Percentiles rank a stretch among this genome's conserved stretches.
Conservation (phyloP, 768 basidiomycete species). For the Auricularia sp. region DNA sequence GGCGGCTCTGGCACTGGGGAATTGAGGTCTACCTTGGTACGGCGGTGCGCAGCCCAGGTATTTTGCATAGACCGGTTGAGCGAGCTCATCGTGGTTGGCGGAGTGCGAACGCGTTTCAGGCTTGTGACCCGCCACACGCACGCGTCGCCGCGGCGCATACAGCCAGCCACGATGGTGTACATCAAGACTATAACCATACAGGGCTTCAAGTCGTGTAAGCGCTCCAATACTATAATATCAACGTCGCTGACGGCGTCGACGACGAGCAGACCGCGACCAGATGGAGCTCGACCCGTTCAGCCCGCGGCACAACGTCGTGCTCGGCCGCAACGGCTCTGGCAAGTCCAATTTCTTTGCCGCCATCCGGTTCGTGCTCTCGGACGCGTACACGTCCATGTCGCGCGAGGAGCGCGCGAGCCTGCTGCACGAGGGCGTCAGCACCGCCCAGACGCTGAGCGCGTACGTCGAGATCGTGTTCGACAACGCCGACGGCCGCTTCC, state of each 20-base stretch:
- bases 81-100: constrained; percentile 8
- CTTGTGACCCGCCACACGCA: background rate
- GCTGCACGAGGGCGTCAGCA: constrained; percentile 88
- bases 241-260: background rate
- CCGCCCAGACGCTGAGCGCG: constrained; percentile 81
- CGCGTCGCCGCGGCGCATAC: background rate
- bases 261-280: constrained; percentile 61
- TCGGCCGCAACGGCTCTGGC: constrained; percentile 93
- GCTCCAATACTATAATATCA: background rate
- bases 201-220: constrained; percentile 95
- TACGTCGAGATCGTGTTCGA: constrained; percentile 90
- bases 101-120: background rate
- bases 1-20: constrained; percentile 16
- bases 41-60: constrained; percentile 61
- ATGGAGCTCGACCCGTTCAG: constrained; percentile 93
- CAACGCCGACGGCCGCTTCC: constrained; percentile 89
- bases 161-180: constrained; percentile 8
- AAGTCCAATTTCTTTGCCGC: constrained; percentile 99
- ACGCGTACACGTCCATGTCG: constrained; percentile 93
- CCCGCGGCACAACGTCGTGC: constrained; percentile 89
- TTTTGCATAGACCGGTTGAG: constrained; percentile 74
- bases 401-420: constrained; percentile 86
- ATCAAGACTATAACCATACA: constrained; percentile 86
- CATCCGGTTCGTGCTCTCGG: constrained; percentile 94
- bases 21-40: constrained; percentile 62